Evolutionary conservation across 148 eudicot species (phyloP), one percentile per base, ranked within the genome.

Genomic region (Nepenthes gracilis): DNA sequence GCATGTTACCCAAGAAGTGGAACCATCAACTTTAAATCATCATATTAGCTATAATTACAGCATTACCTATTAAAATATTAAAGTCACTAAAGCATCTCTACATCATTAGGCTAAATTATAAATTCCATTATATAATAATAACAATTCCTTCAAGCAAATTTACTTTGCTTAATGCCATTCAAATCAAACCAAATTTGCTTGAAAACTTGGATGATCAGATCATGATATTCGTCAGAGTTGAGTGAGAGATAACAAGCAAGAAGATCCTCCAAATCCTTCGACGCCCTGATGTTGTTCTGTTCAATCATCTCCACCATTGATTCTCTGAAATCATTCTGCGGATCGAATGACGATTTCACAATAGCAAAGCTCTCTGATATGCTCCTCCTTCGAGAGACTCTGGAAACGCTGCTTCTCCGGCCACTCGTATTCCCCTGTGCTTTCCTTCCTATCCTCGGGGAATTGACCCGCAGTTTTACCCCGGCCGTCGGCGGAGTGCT

Each of bases 291-390:
- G 61, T 88, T 78, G 38, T 88, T 88, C 70, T 85, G 77, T 33
- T 74, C 57, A 2, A 92, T 88, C 97, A 92, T 92, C 83, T 92
- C 96, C 76, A 88, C 85, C 96, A 88, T 92, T 40, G 97, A 92
- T 35, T 92, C 96, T 54, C 66, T 85, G 54, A 88, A 92, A 70
- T 92, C 97, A 45, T 55, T 75, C 2, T 75, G 76, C 1, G 97
- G 97, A 72, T 87, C 86, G 61, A 36, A 57, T 15, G 97, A 83
- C 1, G 86, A 60, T 67, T 92, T 92, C 74, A 92, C 94, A 49
- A 92, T 87, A 13, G 96, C 94, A 15, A 83, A 75, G 49, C 88
- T 88, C 67, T 85, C 88, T 54, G 88, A 83, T 15, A 79, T 51
- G 48, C 81, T 77, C 58, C 61, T 67, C 43, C 75, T 60, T 58